Evolutionary conservation across 73 alveolate genomes (phyloP).

Genomic region (Tetrahymena thermophila): DNA sequence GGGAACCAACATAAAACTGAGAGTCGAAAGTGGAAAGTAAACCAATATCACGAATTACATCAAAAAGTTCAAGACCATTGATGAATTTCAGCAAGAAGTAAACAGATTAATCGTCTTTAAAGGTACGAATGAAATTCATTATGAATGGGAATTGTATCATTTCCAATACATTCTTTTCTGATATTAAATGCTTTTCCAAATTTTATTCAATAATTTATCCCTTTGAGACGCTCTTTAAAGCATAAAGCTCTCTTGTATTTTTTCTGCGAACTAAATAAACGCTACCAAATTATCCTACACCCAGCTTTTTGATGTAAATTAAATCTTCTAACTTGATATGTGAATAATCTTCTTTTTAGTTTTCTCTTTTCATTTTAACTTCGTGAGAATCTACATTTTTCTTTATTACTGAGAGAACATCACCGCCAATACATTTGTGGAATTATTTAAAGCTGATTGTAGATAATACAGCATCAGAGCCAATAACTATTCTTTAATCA

Average conservation of each 20-base stretch:
- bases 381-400: slow-evolving; percentile 41
- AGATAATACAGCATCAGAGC: not conserved
- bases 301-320: slow-evolving; percentile 37
- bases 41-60: slow-evolving; percentile 62
- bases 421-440: slow-evolving; percentile 22
- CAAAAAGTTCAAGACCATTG: slow-evolving; percentile 62
- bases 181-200: slow-evolving; percentile 29
- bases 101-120: slow-evolving; percentile 53
- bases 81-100: slow-evolving; percentile 49
- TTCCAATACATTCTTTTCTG: slow-evolving; percentile 43
- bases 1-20: slow-evolving; percentile 57
- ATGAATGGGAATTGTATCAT: slow-evolving; percentile 55
- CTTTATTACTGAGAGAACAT: slow-evolving; percentile 3
- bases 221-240: slow-evolving; percentile 50
- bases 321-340: slow-evolving; percentile 41
- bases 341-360: slow-evolving; percentile 13
- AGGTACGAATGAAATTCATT: slow-evolving; percentile 55
- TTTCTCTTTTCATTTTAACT: slow-evolving; percentile 18
- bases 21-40: slow-evolving; percentile 35
- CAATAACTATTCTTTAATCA: not conserved
- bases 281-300: slow-evolving; percentile 56
- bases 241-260: slow-evolving; percentile 33
- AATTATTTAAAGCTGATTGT: not conserved
- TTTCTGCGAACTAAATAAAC: slow-evolving; percentile 37
- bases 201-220: slow-evolving; percentile 40